A percentile compares a stretch with the other conserved stretches of the same genome.
These are phyloP conservation scores for Kwoniella mangroviensis DNA, from an alignment of 768 basidiomycete genomes.

Conservation along the genomic window DNA sequence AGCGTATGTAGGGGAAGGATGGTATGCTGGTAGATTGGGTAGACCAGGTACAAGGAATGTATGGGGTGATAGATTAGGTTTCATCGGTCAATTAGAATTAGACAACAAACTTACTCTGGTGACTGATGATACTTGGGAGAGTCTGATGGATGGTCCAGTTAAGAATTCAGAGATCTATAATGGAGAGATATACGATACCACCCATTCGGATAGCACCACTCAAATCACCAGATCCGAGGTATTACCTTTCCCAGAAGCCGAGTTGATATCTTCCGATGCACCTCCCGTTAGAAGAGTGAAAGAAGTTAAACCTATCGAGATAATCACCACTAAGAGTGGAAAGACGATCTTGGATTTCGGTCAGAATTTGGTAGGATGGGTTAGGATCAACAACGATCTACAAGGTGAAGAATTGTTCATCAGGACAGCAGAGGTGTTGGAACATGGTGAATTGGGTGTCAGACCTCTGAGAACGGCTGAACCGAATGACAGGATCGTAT, in stretches of 20 bases:
- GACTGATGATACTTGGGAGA: conserved; percentile 34
- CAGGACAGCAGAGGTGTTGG: conserved; percentile 52
- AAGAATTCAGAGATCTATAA: conserved; percentile 41
- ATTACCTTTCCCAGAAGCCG: conserved; percentile 27
- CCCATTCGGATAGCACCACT: conserved; percentile 4
- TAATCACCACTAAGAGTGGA: conserved; percentile 50
- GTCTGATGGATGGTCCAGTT: conserved; percentile 20
- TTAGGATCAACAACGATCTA: conserved; percentile 30
- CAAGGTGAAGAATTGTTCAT: conserved; percentile 31
- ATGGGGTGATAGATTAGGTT: conserved; percentile 40
- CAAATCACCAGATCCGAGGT: conserved; percentile 13
- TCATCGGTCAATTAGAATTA: conserved; percentile 40
- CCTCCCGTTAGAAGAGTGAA: conserved; percentile 42
- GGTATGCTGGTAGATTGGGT: conserved; percentile 39
- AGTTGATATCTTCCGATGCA: conserved; percentile 37
- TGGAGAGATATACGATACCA: conserved; percentile 41
- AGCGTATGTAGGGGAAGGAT: conserved; percentile 42
- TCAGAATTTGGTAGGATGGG: conserved; percentile 54
- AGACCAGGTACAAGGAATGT: conserved; percentile 24
- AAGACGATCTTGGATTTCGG: conserved; percentile 54
- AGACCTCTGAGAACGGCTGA: conserved; percentile 46
- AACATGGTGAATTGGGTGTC: conserved; percentile 50
- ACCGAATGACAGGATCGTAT: conserved; percentile 29
- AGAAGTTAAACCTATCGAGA: conserved; percentile 30
- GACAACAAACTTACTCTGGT: conserved; percentile 23